Evolutionary conservation across 2,329 filamentous ascomycete genomes (phyloP).

Genomic region (Sclerotinia glacialis): DNA sequence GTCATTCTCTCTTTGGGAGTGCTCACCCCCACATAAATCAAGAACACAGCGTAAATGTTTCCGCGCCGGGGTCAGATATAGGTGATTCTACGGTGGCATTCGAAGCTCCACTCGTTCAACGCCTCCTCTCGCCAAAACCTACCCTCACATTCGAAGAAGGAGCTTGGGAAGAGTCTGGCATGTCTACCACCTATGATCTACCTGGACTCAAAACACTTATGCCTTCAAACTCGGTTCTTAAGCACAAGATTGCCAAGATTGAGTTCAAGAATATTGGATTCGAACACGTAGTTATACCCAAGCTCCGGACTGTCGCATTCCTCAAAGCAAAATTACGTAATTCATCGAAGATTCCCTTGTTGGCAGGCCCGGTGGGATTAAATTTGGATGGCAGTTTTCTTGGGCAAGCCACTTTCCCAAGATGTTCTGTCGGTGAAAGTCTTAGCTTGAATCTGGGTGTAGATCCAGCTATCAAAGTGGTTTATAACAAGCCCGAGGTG

Average conservation of each 20-base stretch:
- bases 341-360: conserved; percentile 53
- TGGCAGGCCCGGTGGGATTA: conserved; percentile 54
- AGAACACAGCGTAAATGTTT: conserved; percentile 1
- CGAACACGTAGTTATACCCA: conserved; percentile 58
- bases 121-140: conserved; percentile 22
- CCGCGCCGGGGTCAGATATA: background rate
- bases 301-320: conserved; percentile 58
- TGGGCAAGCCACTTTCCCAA: conserved; percentile 54
- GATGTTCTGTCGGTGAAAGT: conserved; percentile 52
- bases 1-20: background rate
- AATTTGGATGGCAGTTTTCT: conserved; percentile 64
- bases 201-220: conserved; percentile 55
- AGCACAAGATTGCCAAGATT: conserved; percentile 59
- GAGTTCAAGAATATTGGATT: conserved; percentile 51
- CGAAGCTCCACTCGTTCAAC: conserved; percentile 10
- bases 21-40: background rate
- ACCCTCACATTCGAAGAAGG: conserved; percentile 51
- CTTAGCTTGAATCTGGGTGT: conserved; percentile 58
- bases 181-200: conserved; percentile 59
- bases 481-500: conserved; percentile 56
- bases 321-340: conserved; percentile 58
- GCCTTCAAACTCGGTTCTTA: conserved; percentile 50
- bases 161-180: conserved; percentile 55
- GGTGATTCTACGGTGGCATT: background rate
- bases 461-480: conserved; percentile 55